phyloP scores from a whole-genome alignment of 139 green algal genomes.

The Eudorina sp. region DNA sequence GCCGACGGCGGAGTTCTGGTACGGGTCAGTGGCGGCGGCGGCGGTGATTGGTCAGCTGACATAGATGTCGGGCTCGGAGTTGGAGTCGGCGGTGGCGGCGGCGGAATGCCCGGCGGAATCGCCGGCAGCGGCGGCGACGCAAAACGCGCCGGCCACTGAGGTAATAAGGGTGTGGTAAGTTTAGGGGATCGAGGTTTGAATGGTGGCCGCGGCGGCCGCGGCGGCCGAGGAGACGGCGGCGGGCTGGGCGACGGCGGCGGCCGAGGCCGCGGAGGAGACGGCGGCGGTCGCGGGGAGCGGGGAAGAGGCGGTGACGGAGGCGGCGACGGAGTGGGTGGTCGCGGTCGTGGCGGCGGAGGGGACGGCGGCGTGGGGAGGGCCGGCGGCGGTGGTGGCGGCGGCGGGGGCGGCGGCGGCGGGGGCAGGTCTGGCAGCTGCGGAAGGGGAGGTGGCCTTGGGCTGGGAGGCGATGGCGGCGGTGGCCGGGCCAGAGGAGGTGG shows the following conservation, averaged over 20 bases:
- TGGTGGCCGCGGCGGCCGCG: not conserved
- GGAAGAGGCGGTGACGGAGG: no score
- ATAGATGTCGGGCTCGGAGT: no score
- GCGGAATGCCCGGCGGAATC: no score
- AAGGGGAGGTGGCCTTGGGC: not conserved
- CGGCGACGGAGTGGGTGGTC: not conserved
- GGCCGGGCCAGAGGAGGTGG: not conserved
- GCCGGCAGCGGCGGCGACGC: no score
- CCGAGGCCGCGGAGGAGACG: not conserved
- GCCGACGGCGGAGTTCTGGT: no score
- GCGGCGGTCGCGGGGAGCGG: not conserved
- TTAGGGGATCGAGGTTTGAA: no score
- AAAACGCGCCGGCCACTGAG: no score
- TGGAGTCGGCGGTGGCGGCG: no score
- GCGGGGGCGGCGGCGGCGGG: not conserved
- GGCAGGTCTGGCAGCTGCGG: not conserved
- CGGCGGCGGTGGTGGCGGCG: not conserved
- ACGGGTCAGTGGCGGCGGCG: no score
- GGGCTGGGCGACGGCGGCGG: not conserved
- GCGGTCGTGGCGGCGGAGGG: not conserved
- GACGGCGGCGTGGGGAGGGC: not conserved
- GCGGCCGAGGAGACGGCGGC: not conserved
- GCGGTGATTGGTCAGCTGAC: no score
- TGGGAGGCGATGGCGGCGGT: not conserved
- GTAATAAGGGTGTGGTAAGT: no score